These are phyloP conservation scores for Fomitopsis pinicola DNA, from an alignment of 1,284 basidiomycete genomes.

Conservation along the genomic window DNA sequence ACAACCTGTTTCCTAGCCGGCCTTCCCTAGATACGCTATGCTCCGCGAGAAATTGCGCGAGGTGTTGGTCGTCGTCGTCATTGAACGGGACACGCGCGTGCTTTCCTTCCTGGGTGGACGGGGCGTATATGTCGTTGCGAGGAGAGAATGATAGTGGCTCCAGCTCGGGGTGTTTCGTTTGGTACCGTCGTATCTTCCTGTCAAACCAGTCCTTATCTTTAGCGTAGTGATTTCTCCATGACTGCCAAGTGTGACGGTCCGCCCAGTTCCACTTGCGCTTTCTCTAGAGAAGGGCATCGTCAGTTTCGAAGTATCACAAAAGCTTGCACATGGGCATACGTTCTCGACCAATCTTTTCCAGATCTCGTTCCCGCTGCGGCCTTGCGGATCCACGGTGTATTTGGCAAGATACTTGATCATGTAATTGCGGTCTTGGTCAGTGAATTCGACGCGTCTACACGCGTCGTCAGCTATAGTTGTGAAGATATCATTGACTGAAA, in stretches of 20 bases:
- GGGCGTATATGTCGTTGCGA: not conserved
- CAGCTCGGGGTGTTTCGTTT: conserved; percentile 18
- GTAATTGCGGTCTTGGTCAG: conserved; percentile 9
- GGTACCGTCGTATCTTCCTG: conserved; percentile 31
- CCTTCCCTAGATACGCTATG: conserved; percentile 64
- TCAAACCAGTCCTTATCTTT: conserved; percentile 39
- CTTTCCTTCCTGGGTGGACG: not conserved
- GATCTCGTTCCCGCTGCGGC: conserved; percentile 16
- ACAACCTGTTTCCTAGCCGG: conserved; percentile 67
- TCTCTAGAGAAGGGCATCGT: not conserved
- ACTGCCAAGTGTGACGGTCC: conserved; percentile 42
- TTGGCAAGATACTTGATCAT: conserved; percentile 21
- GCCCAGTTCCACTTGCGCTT: conserved; percentile 36
- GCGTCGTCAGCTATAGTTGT: not conserved
- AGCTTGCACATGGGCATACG: conserved; percentile 8
- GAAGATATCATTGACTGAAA: no score
- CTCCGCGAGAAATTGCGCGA: conserved; percentile 67
- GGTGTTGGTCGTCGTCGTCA: conserved; percentile 58
- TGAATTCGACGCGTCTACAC: conserved; percentile 6
- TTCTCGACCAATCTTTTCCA: conserved; percentile 17
- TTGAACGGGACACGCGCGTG: conserved; percentile 57
- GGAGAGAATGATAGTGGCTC: conserved; percentile 6
- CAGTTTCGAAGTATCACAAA: not conserved
- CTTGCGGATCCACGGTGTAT: conserved; percentile 13
- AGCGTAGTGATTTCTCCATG: conserved; percentile 52